Conservation (phyloP, 805 yeast genomes). For the Clavispora asparagi region DNA sequence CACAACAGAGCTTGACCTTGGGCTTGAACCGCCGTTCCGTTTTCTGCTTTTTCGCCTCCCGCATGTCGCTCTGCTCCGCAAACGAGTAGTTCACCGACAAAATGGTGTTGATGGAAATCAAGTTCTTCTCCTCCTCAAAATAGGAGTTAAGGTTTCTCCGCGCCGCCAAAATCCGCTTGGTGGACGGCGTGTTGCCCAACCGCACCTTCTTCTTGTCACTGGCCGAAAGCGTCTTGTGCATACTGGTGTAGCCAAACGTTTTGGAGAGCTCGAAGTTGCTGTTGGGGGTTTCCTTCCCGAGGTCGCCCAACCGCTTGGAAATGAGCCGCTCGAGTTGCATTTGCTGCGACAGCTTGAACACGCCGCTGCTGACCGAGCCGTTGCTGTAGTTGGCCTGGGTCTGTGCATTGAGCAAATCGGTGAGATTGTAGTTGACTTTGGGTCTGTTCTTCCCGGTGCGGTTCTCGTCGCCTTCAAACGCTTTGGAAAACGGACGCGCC, state of each 20-base stretch:
- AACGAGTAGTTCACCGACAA: slow-evolving; percentile 36
- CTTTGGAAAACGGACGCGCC: slow-evolving; percentile 29
- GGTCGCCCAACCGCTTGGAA: slow-evolving; percentile 30
- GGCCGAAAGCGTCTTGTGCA: slow-evolving; percentile 18
- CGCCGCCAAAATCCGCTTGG: slow-evolving; percentile 38
- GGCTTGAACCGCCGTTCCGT: slow-evolving; percentile 20
- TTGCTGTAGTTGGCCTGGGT: slow-evolving; percentile 27
- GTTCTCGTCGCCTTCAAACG: slow-evolving; percentile 13
- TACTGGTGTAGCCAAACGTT: slow-evolving; percentile 31
- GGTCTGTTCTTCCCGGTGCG: slow-evolving; percentile 30
- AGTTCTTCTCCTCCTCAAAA: slow-evolving; percentile 42
- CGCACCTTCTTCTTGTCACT: slow-evolving; percentile 23
- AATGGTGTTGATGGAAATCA: slow-evolving; percentile 39
- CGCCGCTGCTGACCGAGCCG: slow-evolving; percentile 24
- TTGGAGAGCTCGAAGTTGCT: slow-evolving; percentile 38
- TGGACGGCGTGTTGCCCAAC: slow-evolving; percentile 40
- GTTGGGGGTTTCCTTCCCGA: slow-evolving; percentile 27
- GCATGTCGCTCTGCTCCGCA: slow-evolving; percentile 27
- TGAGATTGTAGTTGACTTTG: slow-evolving; percentile 41
- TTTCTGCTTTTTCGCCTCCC: slow-evolving; percentile 14
- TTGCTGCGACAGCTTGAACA: slow-evolving; percentile 38
- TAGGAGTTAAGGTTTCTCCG: slow-evolving; percentile 39
- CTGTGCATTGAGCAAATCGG: slow-evolving; percentile 38
- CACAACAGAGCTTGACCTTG: slow-evolving; percentile 34
- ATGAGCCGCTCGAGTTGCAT: slow-evolving; percentile 36